These are phyloP conservation scores for Omphalotus olearius DNA, from an alignment of 1,284 basidiomycete species.

Conservation along the genomic window DNA sequence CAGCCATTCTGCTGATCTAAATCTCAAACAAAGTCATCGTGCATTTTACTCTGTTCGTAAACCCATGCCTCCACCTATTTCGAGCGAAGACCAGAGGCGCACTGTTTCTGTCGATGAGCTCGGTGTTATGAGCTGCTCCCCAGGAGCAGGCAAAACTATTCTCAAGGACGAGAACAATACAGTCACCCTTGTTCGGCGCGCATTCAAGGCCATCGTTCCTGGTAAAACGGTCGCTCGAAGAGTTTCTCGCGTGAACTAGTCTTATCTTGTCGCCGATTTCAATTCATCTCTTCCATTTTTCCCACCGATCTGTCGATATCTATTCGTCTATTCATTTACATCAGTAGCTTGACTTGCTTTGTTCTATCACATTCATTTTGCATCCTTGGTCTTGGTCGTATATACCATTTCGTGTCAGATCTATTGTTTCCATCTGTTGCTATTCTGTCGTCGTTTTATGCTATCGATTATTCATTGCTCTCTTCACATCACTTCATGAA, in stretches of 20 bases:
- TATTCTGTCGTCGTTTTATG: too few relatives aligned
- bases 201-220: conserved; percentile 63
- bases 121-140: conserved; percentile 37
- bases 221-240: conserved; percentile 45
- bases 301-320: conserved; percentile 1
- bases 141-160: conserved; percentile 22
- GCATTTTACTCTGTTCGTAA: conserved; percentile 50
- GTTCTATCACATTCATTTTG: too few relatives aligned
- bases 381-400: too few relatives aligned
- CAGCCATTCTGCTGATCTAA: conserved; percentile 21
- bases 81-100: conserved; percentile 47
- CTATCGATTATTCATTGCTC: too few relatives aligned
- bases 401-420: too few relatives aligned
- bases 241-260: conserved; percentile 30
- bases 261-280: background rate
- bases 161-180: conserved; percentile 45
- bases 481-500: too few relatives aligned
- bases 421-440: too few relatives aligned
- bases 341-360: too few relatives aligned
- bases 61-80: conserved; percentile 62
- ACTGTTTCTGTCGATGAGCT: conserved; percentile 50
- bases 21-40: conserved; percentile 37
- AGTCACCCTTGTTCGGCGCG: conserved; percentile 55
- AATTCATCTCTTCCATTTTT: background rate
- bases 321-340: conserved; percentile 4